Evolutionary conservation across 2,329 filamentous ascomycete genomes (phyloP).

Genomic region (Sporothrix inflata): DNA sequence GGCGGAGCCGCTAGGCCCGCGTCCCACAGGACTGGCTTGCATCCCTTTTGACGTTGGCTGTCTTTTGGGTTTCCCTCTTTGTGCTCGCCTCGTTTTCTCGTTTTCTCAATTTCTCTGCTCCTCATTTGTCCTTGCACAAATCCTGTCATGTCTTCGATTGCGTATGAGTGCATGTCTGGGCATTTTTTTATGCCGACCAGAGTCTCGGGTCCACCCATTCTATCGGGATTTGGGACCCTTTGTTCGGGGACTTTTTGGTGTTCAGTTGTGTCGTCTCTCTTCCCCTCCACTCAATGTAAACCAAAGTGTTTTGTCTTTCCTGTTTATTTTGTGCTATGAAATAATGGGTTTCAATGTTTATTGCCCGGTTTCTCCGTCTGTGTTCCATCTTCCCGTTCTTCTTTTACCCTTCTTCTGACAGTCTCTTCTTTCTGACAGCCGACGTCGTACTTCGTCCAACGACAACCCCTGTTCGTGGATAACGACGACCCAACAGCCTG

Average conservation of each 20-base stretch:
- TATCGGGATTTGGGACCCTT: conserved; percentile 6
- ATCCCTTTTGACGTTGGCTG: not conserved
- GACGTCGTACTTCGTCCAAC: not conserved
- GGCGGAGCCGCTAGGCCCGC: not conserved
- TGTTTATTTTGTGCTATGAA: too few species aligned
- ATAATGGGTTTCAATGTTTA: not conserved
- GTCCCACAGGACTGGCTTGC: not conserved
- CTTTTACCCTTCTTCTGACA: not conserved
- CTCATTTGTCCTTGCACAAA: not conserved
- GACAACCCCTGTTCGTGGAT: not conserved
- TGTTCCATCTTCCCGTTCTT: not conserved
- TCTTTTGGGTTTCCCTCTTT: not conserved
- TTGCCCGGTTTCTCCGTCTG: not conserved
- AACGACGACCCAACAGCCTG: not conserved
- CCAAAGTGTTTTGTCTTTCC: too few species aligned
- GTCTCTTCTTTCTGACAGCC: not conserved
- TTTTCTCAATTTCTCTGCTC: not conserved
- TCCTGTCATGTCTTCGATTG: not conserved
- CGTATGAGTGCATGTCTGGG: not conserved
- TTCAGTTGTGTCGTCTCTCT: not conserved
- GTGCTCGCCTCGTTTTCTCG: not conserved
- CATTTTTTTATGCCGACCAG: not conserved
- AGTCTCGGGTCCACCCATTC: conserved; percentile 20
- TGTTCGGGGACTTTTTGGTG: not conserved
- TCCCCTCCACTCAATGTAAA: not conserved